Percentiles rank a stretch among this genome's conserved stretches.
Evolutionary conservation across 1,139 yeast genomes (phyloP).

Genomic region (Candida neerlandica): DNA sequence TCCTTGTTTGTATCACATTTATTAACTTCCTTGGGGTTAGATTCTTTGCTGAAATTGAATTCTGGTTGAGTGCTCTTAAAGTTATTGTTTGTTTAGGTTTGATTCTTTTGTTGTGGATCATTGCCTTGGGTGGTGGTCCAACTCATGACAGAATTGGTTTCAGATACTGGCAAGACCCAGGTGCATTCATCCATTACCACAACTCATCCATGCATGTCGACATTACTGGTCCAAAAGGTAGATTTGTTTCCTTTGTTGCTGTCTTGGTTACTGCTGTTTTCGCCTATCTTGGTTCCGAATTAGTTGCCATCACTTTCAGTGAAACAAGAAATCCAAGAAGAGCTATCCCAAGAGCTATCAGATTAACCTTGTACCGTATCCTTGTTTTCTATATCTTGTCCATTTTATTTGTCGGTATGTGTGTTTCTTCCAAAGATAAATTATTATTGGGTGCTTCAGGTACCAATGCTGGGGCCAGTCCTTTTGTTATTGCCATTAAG

Average conservation of each 20-base stretch:
- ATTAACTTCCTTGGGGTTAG: slow-evolving; percentile 66
- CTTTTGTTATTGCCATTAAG: slow-evolving; percentile 59
- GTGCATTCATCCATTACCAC: slow-evolving; percentile 56
- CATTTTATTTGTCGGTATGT: slow-evolving; percentile 70
- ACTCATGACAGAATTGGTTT: slow-evolving; percentile 64
- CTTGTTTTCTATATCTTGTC: slow-evolving; percentile 67
- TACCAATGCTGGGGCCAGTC: slow-evolving; percentile 73
- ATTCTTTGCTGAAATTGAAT: slow-evolving; percentile 69
- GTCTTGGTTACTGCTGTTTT: slow-evolving; percentile 75
- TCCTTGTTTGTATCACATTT: slow-evolving; percentile 44
- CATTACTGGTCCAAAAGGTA: slow-evolving; percentile 30
- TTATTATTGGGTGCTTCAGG: slow-evolving; percentile 40
- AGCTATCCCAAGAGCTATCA: slow-evolving; percentile 77
- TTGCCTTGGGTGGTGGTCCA: slow-evolving; percentile 64
- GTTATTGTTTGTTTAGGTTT: slow-evolving; percentile 60
- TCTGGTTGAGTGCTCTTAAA: slow-evolving; percentile 63
- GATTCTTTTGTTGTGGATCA: slow-evolving; percentile 48
- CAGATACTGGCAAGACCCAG: slow-evolving; percentile 66
- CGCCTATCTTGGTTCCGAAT: slow-evolving; percentile 78
- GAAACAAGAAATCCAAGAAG: slow-evolving; percentile 77
- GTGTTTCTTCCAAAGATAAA: slow-evolving; percentile 72
- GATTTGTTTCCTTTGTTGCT: slow-evolving; percentile 65
- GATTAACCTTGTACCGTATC: slow-evolving; percentile 75
- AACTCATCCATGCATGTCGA: slow-evolving; percentile 28
- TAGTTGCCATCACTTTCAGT: slow-evolving; percentile 68